Percentiles rank a stretch among this genome's conserved stretches.
phyloP scores from a whole-genome alignment of 2,329 filamentous ascomycete genomes.

The Penicillium expansum region DNA sequence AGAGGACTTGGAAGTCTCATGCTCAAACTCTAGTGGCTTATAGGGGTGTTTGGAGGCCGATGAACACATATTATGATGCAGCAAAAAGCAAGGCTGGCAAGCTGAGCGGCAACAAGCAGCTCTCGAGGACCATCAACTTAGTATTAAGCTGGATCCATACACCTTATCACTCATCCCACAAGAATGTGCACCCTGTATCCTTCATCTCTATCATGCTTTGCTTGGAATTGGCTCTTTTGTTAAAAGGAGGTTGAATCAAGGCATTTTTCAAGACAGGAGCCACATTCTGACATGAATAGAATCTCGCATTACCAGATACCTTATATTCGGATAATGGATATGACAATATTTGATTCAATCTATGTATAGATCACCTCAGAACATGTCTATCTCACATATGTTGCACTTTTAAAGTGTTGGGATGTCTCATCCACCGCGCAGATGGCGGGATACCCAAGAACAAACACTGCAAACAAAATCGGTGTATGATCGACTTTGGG shows the following conservation, averaged over 20 bases:
- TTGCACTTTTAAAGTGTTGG: background rate
- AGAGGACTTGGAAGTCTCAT: background rate
- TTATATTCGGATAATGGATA: background rate
- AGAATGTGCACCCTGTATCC: background rate
- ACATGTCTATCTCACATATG: background rate
- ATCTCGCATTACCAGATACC: background rate
- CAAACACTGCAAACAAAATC: conserved; percentile 5
- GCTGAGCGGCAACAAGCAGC: background rate
- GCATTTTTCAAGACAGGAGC: background rate
- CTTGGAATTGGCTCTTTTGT: background rate
- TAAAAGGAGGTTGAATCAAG: background rate
- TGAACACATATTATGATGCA: background rate
- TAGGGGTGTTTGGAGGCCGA: background rate
- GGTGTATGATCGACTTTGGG: background rate
- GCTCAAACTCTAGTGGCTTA: background rate
- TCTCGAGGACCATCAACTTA: background rate
- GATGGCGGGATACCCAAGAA: background rate
- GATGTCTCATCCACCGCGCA: background rate
- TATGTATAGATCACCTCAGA: background rate
- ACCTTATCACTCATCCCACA: too few species aligned
- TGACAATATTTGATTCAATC: background rate
- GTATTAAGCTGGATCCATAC: background rate
- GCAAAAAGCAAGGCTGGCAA: background rate
- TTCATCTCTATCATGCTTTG: background rate
- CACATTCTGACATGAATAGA: background rate